A percentile compares a stretch with the other conserved stretches of the same genome.
These are phyloP conservation scores for Meira miltonrushii DNA, from an alignment of 1,284 basidiomycete species.

Conservation along the genomic window DNA sequence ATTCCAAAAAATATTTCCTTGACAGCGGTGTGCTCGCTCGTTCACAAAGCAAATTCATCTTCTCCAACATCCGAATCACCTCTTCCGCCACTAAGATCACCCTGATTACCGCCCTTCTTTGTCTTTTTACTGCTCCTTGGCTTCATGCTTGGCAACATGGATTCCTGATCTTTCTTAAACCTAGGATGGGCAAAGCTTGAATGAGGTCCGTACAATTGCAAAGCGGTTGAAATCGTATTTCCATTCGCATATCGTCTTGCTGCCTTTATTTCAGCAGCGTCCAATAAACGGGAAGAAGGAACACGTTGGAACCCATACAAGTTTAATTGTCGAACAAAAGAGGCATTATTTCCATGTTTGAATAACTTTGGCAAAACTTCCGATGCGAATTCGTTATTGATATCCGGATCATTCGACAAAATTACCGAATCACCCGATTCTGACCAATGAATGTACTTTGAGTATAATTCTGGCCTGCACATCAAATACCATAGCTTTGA, in stretches of 20 bases:
- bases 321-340: slow-evolving; percentile 50
- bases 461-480: slow-evolving; percentile 45
- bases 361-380: slow-evolving; percentile 48
- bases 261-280: slow-evolving; percentile 40
- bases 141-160: slow-evolving; percentile 48
- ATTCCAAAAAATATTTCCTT: no score
- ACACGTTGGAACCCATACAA: slow-evolving; percentile 51
- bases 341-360: slow-evolving; percentile 52
- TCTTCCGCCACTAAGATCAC: background rate
- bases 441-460: slow-evolving; percentile 13
- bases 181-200: slow-evolving; percentile 49
- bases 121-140: slow-evolving; percentile 50
- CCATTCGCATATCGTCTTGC: slow-evolving; percentile 15
- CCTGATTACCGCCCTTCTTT: slow-evolving; percentile 24
- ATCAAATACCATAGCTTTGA: slow-evolving; percentile 52
- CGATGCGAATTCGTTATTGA: slow-evolving; percentile 46
- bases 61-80: slow-evolving; percentile 7
- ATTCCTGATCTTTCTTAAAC: slow-evolving; percentile 44
- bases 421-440: slow-evolving; percentile 46
- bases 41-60: background rate
- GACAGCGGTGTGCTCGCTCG: no score
- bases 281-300: slow-evolving; percentile 43
- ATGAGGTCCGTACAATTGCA: slow-evolving; percentile 47
- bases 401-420: slow-evolving; percentile 44
- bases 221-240: slow-evolving; percentile 39